Percentiles rank a stretch among this genome's conserved stretches.
phyloP scores from a whole-genome alignment of 306 rosid genomes.

The Casuarina equisetifolia region DNA sequence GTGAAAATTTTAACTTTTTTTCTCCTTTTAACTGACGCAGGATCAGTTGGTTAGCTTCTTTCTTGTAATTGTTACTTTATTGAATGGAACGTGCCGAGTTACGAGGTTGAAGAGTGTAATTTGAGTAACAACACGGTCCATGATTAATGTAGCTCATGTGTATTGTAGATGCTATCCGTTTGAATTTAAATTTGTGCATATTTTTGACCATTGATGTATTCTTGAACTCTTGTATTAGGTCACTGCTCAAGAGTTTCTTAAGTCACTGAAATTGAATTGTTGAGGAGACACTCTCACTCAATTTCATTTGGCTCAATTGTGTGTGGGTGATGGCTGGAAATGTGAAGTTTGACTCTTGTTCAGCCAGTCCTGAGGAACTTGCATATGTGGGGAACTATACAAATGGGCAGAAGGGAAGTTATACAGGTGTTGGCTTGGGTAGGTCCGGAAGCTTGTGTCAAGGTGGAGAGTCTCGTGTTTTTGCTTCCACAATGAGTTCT shows the following conservation, averaged over 20 bases:
- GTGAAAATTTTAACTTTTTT: not conserved
- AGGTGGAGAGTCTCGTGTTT: constrained; percentile 50
- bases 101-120: constrained; percentile 12
- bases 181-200: constrained; percentile 24
- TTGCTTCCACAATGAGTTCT: constrained; percentile 44
- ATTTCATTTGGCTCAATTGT: constrained; percentile 35
- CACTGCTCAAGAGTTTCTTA: constrained; percentile 5
- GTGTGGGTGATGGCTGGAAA: constrained; percentile 63
- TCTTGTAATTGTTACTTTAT: constrained; percentile 3
- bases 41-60: not conserved
- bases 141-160: constrained; percentile 26
- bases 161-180: constrained; percentile 33
- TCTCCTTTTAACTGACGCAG: not conserved
- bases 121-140: constrained; percentile 1
- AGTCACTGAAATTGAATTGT: constrained; percentile 22
- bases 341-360: constrained; percentile 56
- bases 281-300: constrained; percentile 20
- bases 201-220: constrained; percentile 37
- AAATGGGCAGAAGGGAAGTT: constrained; percentile 54
- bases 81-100: constrained; percentile 4
- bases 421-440: constrained; percentile 47
- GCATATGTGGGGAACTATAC: constrained; percentile 46
- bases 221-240: constrained; percentile 20
- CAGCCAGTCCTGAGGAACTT: constrained; percentile 54
- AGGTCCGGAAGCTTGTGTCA: constrained; percentile 64